phyloP scores from a whole-genome alignment of 1,139 yeast genomes.

The Taphrina communis region DNA sequence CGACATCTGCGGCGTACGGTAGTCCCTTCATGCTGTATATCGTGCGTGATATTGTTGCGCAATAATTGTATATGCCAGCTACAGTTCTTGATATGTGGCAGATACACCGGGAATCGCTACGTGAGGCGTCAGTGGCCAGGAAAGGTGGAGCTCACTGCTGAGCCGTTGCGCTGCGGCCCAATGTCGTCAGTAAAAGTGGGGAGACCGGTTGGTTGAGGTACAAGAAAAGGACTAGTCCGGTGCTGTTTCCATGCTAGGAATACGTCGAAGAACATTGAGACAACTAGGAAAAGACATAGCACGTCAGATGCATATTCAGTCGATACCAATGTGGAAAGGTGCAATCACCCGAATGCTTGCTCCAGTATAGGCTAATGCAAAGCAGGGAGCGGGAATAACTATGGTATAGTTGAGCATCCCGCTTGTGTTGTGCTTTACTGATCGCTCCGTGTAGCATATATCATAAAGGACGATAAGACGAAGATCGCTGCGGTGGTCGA shows the following conservation, averaged over 20 bases:
- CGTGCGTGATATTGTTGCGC: too few relatives aligned
- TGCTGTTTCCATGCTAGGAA: neutral
- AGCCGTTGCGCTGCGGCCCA: neutral
- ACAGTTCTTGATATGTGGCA: neutral
- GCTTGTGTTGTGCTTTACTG: neutral
- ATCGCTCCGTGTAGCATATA: slow-evolving; percentile 57
- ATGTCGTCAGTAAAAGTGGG: slow-evolving; percentile 16
- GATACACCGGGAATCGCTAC: neutral
- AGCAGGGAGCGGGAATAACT: slow-evolving; percentile 79
- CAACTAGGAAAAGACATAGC: neutral
- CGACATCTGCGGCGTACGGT: slow-evolving; percentile 43
- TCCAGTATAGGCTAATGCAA: neutral
- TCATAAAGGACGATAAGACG: slow-evolving; percentile 71
- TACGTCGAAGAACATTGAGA: neutral
- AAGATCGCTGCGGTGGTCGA: slow-evolving; percentile 79
- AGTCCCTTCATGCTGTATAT: slow-evolving; percentile 14
- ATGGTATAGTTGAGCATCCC: slow-evolving; percentile 51
- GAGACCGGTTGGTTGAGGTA: slow-evolving; percentile 1
- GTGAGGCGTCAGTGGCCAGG: slow-evolving; percentile 5
- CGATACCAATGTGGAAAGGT: slow-evolving; percentile 40
- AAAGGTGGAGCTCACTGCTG: slow-evolving; percentile 5
- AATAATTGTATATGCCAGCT: too few relatives aligned
- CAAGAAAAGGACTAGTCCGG: neutral
- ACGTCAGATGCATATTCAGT: slow-evolving; percentile 31
- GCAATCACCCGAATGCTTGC: too few relatives aligned